phyloP scores from a whole-genome alignment of 495 filamentous ascomycete genomes.

The Lentithecium fluviatile region DNA sequence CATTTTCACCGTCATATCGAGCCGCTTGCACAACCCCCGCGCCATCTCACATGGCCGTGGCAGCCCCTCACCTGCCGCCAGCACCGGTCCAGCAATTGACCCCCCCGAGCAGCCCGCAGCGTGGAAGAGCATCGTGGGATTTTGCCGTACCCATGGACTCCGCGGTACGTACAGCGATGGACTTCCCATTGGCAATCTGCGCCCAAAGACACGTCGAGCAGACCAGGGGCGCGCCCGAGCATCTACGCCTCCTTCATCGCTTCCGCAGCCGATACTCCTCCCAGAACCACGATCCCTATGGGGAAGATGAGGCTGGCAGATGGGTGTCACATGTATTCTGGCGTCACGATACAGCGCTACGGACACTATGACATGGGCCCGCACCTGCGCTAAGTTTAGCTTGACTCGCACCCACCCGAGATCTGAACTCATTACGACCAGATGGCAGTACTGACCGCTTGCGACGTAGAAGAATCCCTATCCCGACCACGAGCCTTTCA shows the following conservation, averaged over 20 bases:
- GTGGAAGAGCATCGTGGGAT: constrained; percentile 53
- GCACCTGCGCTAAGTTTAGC: constrained; percentile 15
- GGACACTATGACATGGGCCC: constrained; percentile 15
- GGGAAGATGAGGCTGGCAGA: too few relatives aligned
- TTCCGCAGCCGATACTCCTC: too few relatives aligned
- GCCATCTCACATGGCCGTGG: constrained; percentile 29
- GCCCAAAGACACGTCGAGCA: too few relatives aligned
- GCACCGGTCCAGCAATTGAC: constrained; percentile 42
- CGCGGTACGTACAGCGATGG: constrained; percentile 37
- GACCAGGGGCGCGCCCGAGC: too few relatives aligned
- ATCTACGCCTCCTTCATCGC: too few relatives aligned
- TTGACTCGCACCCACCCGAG: not conserved
- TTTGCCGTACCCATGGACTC: constrained; percentile 44
- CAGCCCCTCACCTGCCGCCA: constrained; percentile 26
- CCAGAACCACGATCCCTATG: too few relatives aligned
- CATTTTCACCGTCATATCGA: too few relatives aligned
- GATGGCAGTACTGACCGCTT: too few relatives aligned
- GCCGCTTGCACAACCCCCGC: not conserved
- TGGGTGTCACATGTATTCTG: constrained; percentile 22
- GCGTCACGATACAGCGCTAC: constrained; percentile 13
- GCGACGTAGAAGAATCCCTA: constrained; percentile 17
- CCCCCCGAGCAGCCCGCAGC: constrained; percentile 54
- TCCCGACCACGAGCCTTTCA: constrained; percentile 29
- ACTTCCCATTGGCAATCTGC: too few relatives aligned
- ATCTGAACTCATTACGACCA: not conserved